phyloP scores from a whole-genome alignment of 2,329 filamentous ascomycete species.

The Albophoma yamanashiensis region DNA sequence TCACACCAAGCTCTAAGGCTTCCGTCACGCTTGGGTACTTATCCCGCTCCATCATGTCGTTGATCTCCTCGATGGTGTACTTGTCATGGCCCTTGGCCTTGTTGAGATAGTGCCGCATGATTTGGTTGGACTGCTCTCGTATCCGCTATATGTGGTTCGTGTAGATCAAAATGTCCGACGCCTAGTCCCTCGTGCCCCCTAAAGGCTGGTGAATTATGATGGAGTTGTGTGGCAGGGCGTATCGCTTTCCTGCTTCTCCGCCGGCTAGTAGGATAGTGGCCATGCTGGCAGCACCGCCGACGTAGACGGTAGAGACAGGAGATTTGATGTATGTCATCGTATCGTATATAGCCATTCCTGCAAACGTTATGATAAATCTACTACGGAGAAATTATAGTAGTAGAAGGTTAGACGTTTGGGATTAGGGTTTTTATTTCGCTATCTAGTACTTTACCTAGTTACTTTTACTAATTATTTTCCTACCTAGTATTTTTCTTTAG shows the following conservation, averaged over 20 bases:
- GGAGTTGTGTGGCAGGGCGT: constrained; percentile 81
- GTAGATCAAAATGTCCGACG: constrained; percentile 86
- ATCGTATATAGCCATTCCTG: constrained; percentile 82
- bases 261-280: constrained; percentile 80
- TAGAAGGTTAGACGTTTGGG: too few species aligned
- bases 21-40: constrained; percentile 87
- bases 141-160: constrained; percentile 92
- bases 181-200: constrained; percentile 56
- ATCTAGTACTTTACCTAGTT: too few species aligned
- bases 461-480: too few species aligned
- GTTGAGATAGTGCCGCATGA: constrained; percentile 80
- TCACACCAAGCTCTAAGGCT: constrained; percentile 79
- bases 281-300: constrained; percentile 93
- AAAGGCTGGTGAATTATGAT: constrained; percentile 97
- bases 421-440: too few species aligned
- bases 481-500: too few species aligned
- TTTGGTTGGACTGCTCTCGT: constrained; percentile 75
- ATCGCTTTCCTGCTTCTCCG: constrained; percentile 74
- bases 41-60: constrained; percentile 93
- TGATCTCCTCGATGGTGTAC: constrained; percentile 71
- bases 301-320: constrained; percentile 87
- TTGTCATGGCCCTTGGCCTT: constrained; percentile 64
- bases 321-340: constrained; percentile 96
- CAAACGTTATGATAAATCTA: too few species aligned
- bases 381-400: too few species aligned